phyloP scores from a whole-genome alignment of 2,329 filamentous ascomycete genomes.

The Stagonosporopsis chrysanthemi region DNA sequence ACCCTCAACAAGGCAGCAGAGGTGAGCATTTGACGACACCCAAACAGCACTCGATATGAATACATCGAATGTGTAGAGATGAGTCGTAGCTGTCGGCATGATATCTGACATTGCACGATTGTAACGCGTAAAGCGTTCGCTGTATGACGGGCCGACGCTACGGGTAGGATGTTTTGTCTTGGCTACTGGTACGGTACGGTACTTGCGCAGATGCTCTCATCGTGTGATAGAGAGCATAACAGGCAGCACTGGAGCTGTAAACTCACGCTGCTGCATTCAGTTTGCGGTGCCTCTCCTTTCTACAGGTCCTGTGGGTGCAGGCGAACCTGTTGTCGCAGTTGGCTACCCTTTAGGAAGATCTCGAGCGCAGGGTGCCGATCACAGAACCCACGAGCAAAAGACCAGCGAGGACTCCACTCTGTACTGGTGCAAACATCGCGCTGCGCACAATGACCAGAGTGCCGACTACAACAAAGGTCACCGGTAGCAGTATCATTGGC shows the following conservation, averaged over 20 bases:
- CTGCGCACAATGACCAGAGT: constrained; percentile 67
- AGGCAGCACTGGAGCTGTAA: neutral
- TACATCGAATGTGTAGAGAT: neutral
- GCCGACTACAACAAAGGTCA: constrained; percentile 64
- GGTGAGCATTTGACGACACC: neutral
- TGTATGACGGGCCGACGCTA: neutral
- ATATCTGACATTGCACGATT: neutral
- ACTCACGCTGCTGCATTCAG: neutral
- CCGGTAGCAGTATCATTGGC: constrained; percentile 59
- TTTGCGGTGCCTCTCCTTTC: neutral
- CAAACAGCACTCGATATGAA: neutral
- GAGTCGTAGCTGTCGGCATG: neutral
- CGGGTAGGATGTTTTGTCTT: neutral
- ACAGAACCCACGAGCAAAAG: constrained; percentile 60
- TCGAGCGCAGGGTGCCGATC: constrained; percentile 41
- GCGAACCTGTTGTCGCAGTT: neutral
- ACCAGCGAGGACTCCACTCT: constrained; percentile 60
- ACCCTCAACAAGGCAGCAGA: neutral
- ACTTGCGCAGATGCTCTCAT: constrained; percentile 22
- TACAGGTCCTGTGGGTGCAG: neutral
- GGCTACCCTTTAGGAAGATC: neutral
- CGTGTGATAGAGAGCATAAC: neutral
- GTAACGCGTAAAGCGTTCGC: neutral
- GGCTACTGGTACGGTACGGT: neutral
- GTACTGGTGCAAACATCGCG: constrained; percentile 64